These are phyloP conservation scores for Scheffersomyces stambukii DNA, from an alignment of 1,139 yeast genomes.

Conservation along the genomic window DNA sequence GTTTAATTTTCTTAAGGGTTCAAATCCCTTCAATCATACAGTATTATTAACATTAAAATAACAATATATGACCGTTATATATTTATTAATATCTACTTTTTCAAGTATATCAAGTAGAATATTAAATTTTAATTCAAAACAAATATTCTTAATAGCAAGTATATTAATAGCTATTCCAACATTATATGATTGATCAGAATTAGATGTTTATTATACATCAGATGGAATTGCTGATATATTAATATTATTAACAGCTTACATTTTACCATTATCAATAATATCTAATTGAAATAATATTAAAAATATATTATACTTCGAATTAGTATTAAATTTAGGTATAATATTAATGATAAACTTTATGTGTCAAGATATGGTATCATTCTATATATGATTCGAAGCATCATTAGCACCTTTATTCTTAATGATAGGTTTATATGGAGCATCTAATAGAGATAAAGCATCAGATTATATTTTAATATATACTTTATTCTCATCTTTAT, in stretches of 20 bases:
- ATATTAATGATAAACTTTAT: not conserved
- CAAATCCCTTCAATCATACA: no score
- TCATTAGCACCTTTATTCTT: slow-evolving; percentile 1
- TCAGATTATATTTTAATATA: no score
- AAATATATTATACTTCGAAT: slow-evolving; percentile 2
- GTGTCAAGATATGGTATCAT: slow-evolving; percentile 3
- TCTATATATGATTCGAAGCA: not conserved
- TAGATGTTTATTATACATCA: slow-evolving; percentile 3
- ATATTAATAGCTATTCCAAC: slow-evolving; percentile 5
- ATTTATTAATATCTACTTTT: no score
- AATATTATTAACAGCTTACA: slow-evolving; percentile 3
- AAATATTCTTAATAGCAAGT: slow-evolving; percentile 5
- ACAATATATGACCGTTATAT: no score
- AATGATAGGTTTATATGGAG: no score
- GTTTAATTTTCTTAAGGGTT: no score
- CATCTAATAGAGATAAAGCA: no score
- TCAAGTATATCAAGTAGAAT: slow-evolving; percentile 1
- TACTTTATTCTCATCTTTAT: no score
- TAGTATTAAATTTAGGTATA: slow-evolving; percentile 2
- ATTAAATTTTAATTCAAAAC: slow-evolving; percentile 1
- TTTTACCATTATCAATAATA: slow-evolving; percentile 4
- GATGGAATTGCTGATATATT: slow-evolving; percentile 4
- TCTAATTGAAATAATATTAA: slow-evolving; percentile 5
- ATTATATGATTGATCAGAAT: slow-evolving; percentile 5
- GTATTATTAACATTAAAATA: no score